Percentiles rank a stretch among this genome's conserved stretches.
Conservation (phyloP, 2,329 filamentous ascomycete species). For the Corynespora cassiicola region DNA sequence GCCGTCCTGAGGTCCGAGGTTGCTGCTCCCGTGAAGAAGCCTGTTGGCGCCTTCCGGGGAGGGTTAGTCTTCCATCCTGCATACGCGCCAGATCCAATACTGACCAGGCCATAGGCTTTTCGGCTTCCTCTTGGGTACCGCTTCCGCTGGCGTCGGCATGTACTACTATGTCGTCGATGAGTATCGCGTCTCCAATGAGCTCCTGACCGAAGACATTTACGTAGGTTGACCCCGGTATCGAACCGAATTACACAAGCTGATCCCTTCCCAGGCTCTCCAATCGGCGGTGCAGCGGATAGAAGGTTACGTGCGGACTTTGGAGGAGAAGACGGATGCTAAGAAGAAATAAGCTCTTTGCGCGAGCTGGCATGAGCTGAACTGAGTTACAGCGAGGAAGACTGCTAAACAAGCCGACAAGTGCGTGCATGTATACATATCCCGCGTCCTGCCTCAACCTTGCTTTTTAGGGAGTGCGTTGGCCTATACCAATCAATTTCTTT, state of each 20-base stretch:
- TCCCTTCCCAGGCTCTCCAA: constrained; percentile 70
- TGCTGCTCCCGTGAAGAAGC: constrained; percentile 62
- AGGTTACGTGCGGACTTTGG: constrained; percentile 80
- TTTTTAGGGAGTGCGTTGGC: too few relatives aligned
- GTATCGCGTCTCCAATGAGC: constrained; percentile 91
- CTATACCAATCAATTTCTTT: too few relatives aligned
- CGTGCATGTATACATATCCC: too few relatives aligned
- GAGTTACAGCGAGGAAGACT: too few relatives aligned
- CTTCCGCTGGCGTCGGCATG: constrained; percentile 77
- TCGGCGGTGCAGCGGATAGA: constrained; percentile 85
- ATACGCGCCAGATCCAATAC: too few relatives aligned
- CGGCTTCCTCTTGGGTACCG: constrained; percentile 87
- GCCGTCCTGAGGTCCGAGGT: constrained; percentile 40
- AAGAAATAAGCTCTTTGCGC: constrained; percentile 28
- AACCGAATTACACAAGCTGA: too few relatives aligned
- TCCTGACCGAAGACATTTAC: constrained; percentile 94
- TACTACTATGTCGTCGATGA: constrained; percentile 95
- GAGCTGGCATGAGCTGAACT: too few relatives aligned
- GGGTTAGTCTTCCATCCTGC: constrained; percentile 62
- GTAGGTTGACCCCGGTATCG: constrained; percentile 69
- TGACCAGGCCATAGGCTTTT: constrained; percentile 69
- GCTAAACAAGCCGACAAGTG: too few relatives aligned
- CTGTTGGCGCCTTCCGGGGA: constrained; percentile 74
- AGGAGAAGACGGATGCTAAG: constrained; percentile 73
- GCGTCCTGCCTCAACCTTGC: too few relatives aligned